These are phyloP conservation scores for Beauveria asiatica DNA, from an alignment of 2,329 filamentous ascomycete species.

Conservation along the genomic window DNA sequence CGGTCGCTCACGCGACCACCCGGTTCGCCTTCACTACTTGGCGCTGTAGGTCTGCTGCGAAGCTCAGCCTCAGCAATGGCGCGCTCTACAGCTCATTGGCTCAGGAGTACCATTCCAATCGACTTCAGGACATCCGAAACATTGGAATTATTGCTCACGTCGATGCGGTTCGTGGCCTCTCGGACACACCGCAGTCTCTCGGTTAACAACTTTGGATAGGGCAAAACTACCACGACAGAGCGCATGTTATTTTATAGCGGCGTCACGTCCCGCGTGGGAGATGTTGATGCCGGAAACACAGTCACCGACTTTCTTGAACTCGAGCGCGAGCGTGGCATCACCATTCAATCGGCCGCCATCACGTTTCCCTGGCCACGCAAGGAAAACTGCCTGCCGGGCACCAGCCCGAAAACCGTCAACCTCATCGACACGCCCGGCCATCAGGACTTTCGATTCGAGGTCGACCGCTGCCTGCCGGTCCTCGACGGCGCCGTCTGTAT, in stretches of 20 bases:
- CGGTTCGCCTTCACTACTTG: background rate
- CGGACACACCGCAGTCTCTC: background rate
- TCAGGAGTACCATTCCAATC: slow-evolving; percentile 6
- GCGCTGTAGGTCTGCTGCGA: background rate
- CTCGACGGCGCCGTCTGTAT: slow-evolving; percentile 90
- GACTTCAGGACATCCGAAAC: slow-evolving; percentile 61
- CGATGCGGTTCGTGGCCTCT: slow-evolving; percentile 56
- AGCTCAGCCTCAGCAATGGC: background rate
- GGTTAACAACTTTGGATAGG: slow-evolving; percentile 31
- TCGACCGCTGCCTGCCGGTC: slow-evolving; percentile 79
- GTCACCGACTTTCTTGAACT: slow-evolving; percentile 95
- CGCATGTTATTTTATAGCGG: slow-evolving; percentile 98
- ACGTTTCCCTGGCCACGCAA: slow-evolving; percentile 84
- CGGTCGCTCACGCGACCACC: background rate
- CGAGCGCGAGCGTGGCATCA: slow-evolving; percentile 87
- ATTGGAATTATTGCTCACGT: slow-evolving; percentile 99
- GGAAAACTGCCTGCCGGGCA: slow-evolving; percentile 30
- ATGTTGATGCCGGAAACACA: slow-evolving; percentile 93
- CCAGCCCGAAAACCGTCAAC: slow-evolving; percentile 62
- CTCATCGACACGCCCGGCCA: slow-evolving; percentile 95
- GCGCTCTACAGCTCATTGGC: slow-evolving; percentile 12
- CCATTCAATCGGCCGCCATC: slow-evolving; percentile 94
- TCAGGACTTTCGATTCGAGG: slow-evolving; percentile 95
- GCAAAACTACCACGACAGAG: slow-evolving; percentile 97
- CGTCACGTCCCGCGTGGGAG: slow-evolving; percentile 78